Conservation (phyloP, 2,329 filamentous ascomycete genomes). For the Cercospora citrullina region DNA sequence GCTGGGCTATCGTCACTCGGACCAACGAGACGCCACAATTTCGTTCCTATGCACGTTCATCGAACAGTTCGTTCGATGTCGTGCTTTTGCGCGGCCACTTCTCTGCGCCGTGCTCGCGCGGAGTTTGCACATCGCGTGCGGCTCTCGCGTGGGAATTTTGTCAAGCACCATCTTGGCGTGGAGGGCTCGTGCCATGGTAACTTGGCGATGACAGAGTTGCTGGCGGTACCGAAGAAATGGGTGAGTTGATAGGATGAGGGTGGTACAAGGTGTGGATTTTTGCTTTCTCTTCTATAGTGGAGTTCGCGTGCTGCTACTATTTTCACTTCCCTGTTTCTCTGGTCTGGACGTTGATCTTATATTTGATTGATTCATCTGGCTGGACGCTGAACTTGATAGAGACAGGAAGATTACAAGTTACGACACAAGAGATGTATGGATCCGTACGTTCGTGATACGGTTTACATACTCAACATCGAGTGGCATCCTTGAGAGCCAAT, state of each 20-base stretch:
- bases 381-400: neutral
- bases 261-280: neutral
- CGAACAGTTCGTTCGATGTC: constrained; percentile 2
- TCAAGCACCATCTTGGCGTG: neutral
- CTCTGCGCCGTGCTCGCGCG: constrained; percentile 1
- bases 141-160: neutral
- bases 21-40: constrained; percentile 12
- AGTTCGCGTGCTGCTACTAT: neutral
- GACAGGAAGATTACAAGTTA: neutral
- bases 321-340: neutral
- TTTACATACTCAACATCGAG: constrained; percentile 13
- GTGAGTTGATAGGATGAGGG: neutral
- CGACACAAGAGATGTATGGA: constrained; percentile 4
- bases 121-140: neutral
- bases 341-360: neutral
- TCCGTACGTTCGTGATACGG: constrained; percentile 4
- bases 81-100: neutral
- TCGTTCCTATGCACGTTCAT: neutral
- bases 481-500: constrained; percentile 7
- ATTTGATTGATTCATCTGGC: neutral
- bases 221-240: constrained; percentile 4
- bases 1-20: constrained; percentile 9
- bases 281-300: neutral
- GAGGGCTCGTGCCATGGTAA: neutral
- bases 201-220: constrained; percentile 13